Conservation (phyloP, 306 rosid genomes). For the Sesbania bispinosa region DNA sequence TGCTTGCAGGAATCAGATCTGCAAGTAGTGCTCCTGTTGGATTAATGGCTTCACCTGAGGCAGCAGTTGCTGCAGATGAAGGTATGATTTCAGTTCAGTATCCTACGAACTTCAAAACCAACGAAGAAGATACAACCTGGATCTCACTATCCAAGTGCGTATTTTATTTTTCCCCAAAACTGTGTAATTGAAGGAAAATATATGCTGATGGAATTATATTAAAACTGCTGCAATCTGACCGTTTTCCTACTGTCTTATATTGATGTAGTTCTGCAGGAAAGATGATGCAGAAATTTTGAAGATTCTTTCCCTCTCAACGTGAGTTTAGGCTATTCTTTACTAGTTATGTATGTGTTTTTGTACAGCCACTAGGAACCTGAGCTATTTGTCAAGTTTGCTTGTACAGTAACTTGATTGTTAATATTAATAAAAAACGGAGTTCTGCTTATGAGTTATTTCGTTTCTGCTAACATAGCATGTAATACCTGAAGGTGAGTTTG, state of each 20-base stretch:
- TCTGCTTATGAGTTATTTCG: no score
- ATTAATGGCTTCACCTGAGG: conserved; percentile 34
- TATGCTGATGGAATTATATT: not conserved
- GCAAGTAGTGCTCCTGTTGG: conserved; percentile 24
- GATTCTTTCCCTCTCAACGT: not conserved
- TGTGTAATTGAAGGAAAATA: not conserved
- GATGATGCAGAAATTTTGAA: conserved; percentile 16
- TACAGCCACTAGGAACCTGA: conserved; percentile 31
- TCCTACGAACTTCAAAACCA: conserved; percentile 16
- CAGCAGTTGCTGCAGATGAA: conserved; percentile 22
- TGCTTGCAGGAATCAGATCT: conserved; percentile 39
- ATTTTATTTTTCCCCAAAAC: not conserved
- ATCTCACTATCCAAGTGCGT: conserved; percentile 16
- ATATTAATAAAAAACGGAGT: conserved; percentile 7
- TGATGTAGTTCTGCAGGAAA: conserved; percentile 16
- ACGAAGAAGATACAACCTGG: conserved; percentile 19
- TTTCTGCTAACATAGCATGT: no score
- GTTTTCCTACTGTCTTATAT: not conserved
- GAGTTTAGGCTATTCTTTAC: conserved; percentile 24
- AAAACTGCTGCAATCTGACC: conserved; percentile 4
- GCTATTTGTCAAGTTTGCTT: conserved; percentile 18
- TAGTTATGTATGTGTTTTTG: conserved; percentile 28
- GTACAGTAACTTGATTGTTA: no score
- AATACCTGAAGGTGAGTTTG: no score
- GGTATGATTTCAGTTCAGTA: conserved; percentile 35